Conservation (phyloP, 1,284 basidiomycete genomes). For the Grifola frondosa region DNA sequence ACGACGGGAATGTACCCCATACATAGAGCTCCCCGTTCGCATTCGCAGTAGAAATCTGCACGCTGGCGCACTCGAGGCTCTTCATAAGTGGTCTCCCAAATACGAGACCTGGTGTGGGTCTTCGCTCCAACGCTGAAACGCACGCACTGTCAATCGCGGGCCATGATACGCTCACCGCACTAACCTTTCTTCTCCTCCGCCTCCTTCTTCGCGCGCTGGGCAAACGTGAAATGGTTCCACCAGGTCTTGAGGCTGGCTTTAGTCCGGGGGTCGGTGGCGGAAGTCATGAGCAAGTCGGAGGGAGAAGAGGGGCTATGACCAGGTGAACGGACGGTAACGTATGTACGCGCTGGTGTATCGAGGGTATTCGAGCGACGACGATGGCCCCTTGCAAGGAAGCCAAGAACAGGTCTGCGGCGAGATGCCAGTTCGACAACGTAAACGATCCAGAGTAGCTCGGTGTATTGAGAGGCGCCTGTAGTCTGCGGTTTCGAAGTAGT, state of each 20-base stretch:
- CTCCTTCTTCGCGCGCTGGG: conserved; percentile 57
- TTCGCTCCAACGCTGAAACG: conserved; percentile 8
- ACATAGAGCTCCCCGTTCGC: conserved; percentile 81
- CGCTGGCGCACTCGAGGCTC: conserved; percentile 84
- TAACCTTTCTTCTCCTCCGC: conserved; percentile 41
- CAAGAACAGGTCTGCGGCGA: conserved; percentile 24
- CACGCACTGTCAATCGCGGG: not conserved
- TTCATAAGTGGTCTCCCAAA: conserved; percentile 87
- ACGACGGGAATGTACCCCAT: conserved; percentile 95
- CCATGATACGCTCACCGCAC: conserved; percentile 7
- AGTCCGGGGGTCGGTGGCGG: conserved; percentile 39
- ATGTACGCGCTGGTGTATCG: conserved; percentile 16
- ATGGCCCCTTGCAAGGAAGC: conserved; percentile 22
- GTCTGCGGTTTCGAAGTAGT: too few species aligned
- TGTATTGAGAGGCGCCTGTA: too few species aligned
- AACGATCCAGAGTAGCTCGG: too few species aligned
- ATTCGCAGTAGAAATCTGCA: conserved; percentile 93
- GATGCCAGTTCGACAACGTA: too few species aligned
- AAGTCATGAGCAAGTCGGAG: conserved; percentile 14
- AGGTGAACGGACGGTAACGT: conserved; percentile 3
- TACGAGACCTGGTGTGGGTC: conserved; percentile 48
- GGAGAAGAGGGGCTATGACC: conserved; percentile 1
- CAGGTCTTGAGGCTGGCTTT: conserved; percentile 75
- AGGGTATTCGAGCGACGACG: conserved; percentile 26
- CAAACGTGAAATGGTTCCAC: conserved; percentile 77